Base-by-base conservation (phyloP, 78 protist genomes). In the Pelomyxa schiedti region DNA sequence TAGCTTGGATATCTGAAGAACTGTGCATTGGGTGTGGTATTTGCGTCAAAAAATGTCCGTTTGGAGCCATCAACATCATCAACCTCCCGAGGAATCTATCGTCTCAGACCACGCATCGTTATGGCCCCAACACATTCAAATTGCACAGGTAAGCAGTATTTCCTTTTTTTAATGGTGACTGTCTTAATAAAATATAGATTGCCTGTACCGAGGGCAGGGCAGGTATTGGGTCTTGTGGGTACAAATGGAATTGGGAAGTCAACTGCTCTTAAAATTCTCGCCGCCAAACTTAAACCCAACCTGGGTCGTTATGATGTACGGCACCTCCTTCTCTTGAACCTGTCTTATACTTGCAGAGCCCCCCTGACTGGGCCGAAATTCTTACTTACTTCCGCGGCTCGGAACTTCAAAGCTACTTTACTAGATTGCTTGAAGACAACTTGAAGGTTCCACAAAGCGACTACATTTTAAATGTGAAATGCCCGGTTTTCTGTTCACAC, bases 241-340 rank as follows among this genome's bases (percentile, higher is more conserved):
- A 94, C 97, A 29, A 98, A 96, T 87, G 99, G 99, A 74, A 97
- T 95, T 72, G 99, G 99, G 64, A 98, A 98, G 92, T 82, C 96
- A 30, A 98, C 99, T 0, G 99, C 99, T 0, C 93, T 98, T 42
- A 88, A 91, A 80, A 88, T 98, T 40, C 90, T 98, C 22, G 91
- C 97, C 0, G 98, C 94, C 69, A 93, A 93, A 75, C 66, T 86
- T 76, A 97, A 96, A 74, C 99, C 99, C 68, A 98, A 98, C 79
- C 90, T 98, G 28, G 99, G 99, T 37, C 43, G 76, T 6, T 95
- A 81, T 58, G 90, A 26, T 4, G 92, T 74, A 9, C 28, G 75
- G 36, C 74, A 67, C 22, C n/a, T n/a, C n/a, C n/a, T n/a, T n/a
- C n/a, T n/a, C n/a, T n/a, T n/a, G n/a, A n/a, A n/a, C n/a, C n/a